Evolutionary conservation across 768 basidiomycete genomes (phyloP).

Genomic region (Boletus patriciae): DNA sequence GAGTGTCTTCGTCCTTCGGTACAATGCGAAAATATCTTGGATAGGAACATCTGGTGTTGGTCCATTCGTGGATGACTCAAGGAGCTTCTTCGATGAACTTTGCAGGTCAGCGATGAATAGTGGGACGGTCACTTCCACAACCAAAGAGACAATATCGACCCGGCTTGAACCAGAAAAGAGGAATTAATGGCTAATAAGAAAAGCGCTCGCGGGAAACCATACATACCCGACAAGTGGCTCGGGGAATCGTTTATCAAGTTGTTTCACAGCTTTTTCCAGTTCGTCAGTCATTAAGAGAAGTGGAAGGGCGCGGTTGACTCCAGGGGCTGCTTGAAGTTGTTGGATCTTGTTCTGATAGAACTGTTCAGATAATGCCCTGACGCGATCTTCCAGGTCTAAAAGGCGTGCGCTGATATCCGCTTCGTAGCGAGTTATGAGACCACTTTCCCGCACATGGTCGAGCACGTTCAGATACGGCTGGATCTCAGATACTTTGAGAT

Average conservation of each 20-base stretch:
- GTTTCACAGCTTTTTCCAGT: constrained; percentile 81
- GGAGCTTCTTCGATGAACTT: constrained; percentile 66
- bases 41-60: constrained; percentile 87
- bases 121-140: constrained; percentile 68
- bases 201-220: neutral
- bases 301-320: constrained; percentile 80
- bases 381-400: constrained; percentile 63
- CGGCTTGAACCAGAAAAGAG: constrained; percentile 41
- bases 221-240: constrained; percentile 77
- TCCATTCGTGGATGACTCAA: constrained; percentile 83
- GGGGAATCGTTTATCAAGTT: constrained; percentile 83
- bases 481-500: constrained; percentile 69
- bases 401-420: constrained; percentile 71
- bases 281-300: constrained; percentile 84
- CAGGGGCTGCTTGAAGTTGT: constrained; percentile 65
- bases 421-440: constrained; percentile 69
- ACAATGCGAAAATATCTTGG: constrained; percentile 86
- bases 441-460: constrained; percentile 68
- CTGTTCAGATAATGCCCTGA: constrained; percentile 57
- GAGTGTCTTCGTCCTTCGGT: constrained; percentile 72
- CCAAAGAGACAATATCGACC: constrained; percentile 73
- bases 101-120: constrained; percentile 66
- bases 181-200: neutral
- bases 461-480: constrained; percentile 64
- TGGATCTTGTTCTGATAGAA: constrained; percentile 64